Conservation (phyloP, 164 flowering plant species). For the Piper longum region DNA sequence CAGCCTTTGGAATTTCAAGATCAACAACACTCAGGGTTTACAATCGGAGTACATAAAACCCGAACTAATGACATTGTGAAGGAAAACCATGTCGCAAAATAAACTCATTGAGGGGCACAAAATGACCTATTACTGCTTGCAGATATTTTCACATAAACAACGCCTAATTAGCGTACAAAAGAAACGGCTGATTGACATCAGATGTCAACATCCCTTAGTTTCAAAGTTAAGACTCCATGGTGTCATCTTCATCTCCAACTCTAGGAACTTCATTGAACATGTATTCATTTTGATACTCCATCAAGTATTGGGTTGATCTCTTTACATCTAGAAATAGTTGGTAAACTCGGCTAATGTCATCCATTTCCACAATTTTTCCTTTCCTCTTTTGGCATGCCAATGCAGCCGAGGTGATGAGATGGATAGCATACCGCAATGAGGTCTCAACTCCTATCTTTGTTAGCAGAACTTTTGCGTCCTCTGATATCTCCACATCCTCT, state of each 20-base stretch:
- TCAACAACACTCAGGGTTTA: too few relatives aligned
- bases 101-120: too few relatives aligned
- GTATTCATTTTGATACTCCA: conserved; percentile 81
- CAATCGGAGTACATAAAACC: too few relatives aligned
- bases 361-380: conserved; percentile 73
- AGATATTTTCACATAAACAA: too few relatives aligned
- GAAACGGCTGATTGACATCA: too few relatives aligned
- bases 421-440: conserved; percentile 65
- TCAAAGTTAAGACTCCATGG: conserved; percentile 24
- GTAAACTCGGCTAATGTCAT: conserved; percentile 68
- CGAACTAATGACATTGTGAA: too few relatives aligned
- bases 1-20: too few relatives aligned
- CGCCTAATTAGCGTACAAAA: too few relatives aligned
- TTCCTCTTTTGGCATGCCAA: conserved; percentile 84
- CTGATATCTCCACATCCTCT: conserved; percentile 89
- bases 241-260: conserved; percentile 42
- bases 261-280: conserved; percentile 61
- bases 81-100: too few relatives aligned
- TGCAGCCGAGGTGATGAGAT: conserved; percentile 71
- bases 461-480: conserved; percentile 57
- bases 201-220: too few relatives aligned
- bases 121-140: too few relatives aligned
- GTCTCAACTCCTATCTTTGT: conserved; percentile 30
- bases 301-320: conserved; percentile 79
- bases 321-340: conserved; percentile 71